Percentiles rank a stretch among this genome's conserved stretches.
These are phyloP conservation scores for Teratosphaeriaceae sp. DNA, from an alignment of 2,329 filamentous ascomycete species.

Conservation along the genomic window DNA sequence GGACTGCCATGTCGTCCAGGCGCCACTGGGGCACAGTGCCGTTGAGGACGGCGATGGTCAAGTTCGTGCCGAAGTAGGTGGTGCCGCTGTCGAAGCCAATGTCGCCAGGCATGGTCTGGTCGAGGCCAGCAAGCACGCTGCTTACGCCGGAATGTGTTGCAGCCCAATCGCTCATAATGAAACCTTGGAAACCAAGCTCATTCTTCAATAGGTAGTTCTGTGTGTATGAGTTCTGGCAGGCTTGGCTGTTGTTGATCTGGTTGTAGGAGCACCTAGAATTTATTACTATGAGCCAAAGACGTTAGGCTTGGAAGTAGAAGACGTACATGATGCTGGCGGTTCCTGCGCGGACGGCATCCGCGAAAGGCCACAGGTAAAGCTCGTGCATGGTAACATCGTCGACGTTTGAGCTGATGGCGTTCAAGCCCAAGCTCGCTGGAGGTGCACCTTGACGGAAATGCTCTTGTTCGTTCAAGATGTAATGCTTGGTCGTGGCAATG, in stretches of 20 bases:
- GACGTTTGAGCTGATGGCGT: constrained; percentile 54
- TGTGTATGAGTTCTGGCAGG: constrained; percentile 69
- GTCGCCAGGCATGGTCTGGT: constrained; percentile 88
- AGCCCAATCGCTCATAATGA: constrained; percentile 64
- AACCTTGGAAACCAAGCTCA: constrained; percentile 71
- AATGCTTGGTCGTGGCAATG: constrained; percentile 78
- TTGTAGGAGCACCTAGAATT: constrained; percentile 57
- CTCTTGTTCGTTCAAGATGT: constrained; percentile 67
- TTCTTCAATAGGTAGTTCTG: constrained; percentile 70
- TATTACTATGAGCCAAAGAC: constrained; percentile 56
- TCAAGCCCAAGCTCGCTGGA: constrained; percentile 47
- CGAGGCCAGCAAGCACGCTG: constrained; percentile 64
- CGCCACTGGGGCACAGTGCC: constrained; percentile 80
- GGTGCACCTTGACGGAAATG: constrained; percentile 54
- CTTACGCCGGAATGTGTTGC: constrained; percentile 65
- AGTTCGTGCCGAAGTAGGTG: constrained; percentile 56
- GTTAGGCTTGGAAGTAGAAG: background rate
- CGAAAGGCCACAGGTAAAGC: constrained; percentile 40
- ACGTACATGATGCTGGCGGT: constrained; percentile 42
- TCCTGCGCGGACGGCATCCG: constrained; percentile 44
- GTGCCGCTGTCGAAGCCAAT: constrained; percentile 60
- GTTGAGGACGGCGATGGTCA: constrained; percentile 81
- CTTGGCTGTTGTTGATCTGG: constrained; percentile 72
- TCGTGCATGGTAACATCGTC: constrained; percentile 54
- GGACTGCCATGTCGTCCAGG: constrained; percentile 83